These are phyloP conservation scores for Wolfiporia cocos DNA, from an alignment of 1,284 basidiomycete species.

Conservation along the genomic window DNA sequence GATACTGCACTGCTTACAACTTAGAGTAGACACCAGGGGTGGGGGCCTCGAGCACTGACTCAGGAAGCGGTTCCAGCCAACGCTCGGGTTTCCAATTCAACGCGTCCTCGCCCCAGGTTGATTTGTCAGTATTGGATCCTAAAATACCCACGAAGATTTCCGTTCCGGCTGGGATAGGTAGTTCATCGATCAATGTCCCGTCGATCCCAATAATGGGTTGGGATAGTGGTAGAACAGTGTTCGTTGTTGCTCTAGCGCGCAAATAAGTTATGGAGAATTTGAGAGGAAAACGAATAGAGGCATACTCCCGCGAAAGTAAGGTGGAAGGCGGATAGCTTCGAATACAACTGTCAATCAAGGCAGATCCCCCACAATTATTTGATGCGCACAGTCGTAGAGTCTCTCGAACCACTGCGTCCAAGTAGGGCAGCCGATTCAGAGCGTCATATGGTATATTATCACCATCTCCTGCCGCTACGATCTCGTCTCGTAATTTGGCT, in stretches of 20 bases:
- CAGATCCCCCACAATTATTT: not conserved
- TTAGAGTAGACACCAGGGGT: constrained; percentile 15
- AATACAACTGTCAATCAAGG: no score
- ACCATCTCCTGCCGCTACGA: constrained; percentile 2
- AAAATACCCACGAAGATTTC: constrained; percentile 11
- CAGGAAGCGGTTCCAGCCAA: constrained; percentile 13
- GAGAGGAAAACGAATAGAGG: not conserved
- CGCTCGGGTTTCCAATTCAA: constrained; percentile 18
- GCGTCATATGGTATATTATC: constrained; percentile 21
- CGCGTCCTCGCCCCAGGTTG: constrained; percentile 18
- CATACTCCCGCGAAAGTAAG: constrained; percentile 5
- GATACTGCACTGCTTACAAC: constrained; percentile 15
- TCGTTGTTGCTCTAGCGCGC: constrained; percentile 5
- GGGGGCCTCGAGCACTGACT: constrained; percentile 8
- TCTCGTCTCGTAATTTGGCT: constrained; percentile 8
- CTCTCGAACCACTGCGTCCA: constrained; percentile 26
- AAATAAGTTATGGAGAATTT: constrained; percentile 4
- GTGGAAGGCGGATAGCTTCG: constrained; percentile 3
- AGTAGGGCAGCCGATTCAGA: constrained; percentile 23
- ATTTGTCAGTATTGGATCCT: constrained; percentile 13
- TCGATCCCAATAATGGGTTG: constrained; percentile 10
- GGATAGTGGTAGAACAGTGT: constrained; percentile 11
- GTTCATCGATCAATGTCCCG: constrained; percentile 11
- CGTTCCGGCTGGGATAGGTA: constrained; percentile 11
- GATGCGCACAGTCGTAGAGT: constrained; percentile 20